A percentile compares a stretch with the other conserved stretches of the same genome.
phyloP scores from a whole-genome alignment of 1,284 basidiomycete species.

The Melampsora medusae region DNA sequence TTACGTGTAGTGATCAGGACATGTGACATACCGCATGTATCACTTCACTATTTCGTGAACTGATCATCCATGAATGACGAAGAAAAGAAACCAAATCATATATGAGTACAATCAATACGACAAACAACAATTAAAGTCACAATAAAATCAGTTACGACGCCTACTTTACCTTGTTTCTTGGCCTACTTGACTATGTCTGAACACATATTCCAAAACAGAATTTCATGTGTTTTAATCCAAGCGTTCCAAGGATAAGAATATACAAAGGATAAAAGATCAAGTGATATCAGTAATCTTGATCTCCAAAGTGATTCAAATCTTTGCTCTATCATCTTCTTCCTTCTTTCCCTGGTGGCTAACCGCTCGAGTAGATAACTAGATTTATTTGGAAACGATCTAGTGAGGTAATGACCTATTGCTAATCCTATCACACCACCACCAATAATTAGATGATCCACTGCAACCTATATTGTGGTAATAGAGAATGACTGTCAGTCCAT shows the following conservation, averaged over 20 bases:
- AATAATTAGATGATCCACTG: conserved; percentile 83
- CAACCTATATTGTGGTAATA: not conserved
- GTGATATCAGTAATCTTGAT: not conserved
- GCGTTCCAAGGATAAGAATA: too few species aligned
- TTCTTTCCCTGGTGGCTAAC: conserved; percentile 55
- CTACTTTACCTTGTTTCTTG: conserved; percentile 73
- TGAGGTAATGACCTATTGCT: conserved; percentile 75
- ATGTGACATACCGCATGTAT: conserved; percentile 69
- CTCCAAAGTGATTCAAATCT: not conserved
- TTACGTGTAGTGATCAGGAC: not conserved
- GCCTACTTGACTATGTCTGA: conserved; percentile 56
- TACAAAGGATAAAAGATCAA: not conserved
- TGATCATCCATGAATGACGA: conserved; percentile 51
- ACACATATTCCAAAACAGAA: not conserved
- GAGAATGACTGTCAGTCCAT: not conserved
- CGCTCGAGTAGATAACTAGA: conserved; percentile 84
- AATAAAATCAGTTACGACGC: not conserved
- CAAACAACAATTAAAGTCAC: not conserved
- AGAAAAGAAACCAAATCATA: too few species aligned
- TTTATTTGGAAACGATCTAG: conserved; percentile 66
- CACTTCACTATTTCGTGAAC: conserved; percentile 92
- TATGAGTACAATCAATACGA: not conserved
- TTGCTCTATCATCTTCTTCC: conserved; percentile 40
- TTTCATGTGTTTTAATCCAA: too few species aligned
- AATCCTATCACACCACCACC: conserved; percentile 81